Evolutionary conservation across 306 rosid genomes (phyloP), one percentile per base, ranked within the genome.

Genomic region (Cercis canadensis): DNA sequence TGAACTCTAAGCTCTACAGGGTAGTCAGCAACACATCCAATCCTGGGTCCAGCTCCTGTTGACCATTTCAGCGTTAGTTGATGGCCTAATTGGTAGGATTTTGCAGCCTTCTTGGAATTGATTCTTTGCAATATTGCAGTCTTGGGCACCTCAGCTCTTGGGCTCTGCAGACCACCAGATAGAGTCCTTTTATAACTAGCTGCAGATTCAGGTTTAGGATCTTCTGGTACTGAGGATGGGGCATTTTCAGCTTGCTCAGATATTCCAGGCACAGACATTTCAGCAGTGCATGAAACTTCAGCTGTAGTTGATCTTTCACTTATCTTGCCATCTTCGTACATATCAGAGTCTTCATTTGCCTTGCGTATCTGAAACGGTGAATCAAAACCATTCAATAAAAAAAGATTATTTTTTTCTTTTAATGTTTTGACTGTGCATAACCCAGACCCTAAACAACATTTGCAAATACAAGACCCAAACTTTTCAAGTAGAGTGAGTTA

Each of bases 21-120:
- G 71, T 91, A 94, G 69, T 94, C 99, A 53, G 92, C 92, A 45
- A 94, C 92, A 69, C 97, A 94, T 32, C 99, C 97, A 37, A 94
- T 94, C 74, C 99, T 91, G 6, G 99, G 99, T 43, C 99, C 99
- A 40, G 92, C 96, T 68, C 99, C 99, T 0, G 96, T 87, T 16
- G 96, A 86, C 99, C 99, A 94, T 69, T 76, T 84, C 21, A 79
- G 90, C 1, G 92, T 81, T 33, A 94, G 87, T n/a, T 85, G 84
- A 65, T 91, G 84, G 37, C 99, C 99, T 50, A 94, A 64, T 76
- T 94, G 96, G 82, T 89, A 87, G 39, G 99, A 94, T 15, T 80
- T 82, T 7, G 83, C 74, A 5, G 71, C 84, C 72, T 84, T 90
- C 88, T 89, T 91, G 68, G 97, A 94, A 78, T 91, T 94, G 82